Percentiles rank a stretch among this genome's conserved stretches.
Evolutionary conservation across 345 rosid genomes (phyloP).

Genomic region (Anacardium occidentale): DNA sequence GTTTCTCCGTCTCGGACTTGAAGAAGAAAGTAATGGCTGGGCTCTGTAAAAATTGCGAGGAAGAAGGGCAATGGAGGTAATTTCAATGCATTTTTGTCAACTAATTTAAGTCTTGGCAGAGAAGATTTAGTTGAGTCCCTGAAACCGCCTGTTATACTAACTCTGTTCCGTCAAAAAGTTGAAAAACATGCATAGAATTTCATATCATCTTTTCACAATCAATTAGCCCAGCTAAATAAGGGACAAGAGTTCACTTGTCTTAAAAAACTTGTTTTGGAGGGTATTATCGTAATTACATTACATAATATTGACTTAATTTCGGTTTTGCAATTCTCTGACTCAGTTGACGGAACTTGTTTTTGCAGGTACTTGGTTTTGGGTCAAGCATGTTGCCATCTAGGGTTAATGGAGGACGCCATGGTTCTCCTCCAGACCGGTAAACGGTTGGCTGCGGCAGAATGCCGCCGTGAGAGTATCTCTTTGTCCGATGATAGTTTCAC

Average conservation of each 20-base stretch:
- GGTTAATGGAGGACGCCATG: conserved; percentile 98
- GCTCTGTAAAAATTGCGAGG: conserved; percentile 66
- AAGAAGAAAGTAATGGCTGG: conserved; percentile 90
- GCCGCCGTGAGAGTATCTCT: conserved; percentile 81
- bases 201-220: neutral
- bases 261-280: neutral
- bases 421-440: conserved; percentile 87
- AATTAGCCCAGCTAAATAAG: neutral
- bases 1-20: conserved; percentile 86
- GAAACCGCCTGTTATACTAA: neutral
- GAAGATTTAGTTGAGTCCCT: neutral
- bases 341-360: neutral
- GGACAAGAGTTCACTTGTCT: neutral
- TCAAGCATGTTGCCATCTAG: conserved; percentile 89
- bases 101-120: neutral
- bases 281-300: neutral
- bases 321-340: neutral
- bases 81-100: neutral
- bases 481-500: conserved; percentile 93
- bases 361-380: conserved; percentile 76
- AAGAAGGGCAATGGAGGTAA: conserved; percentile 94
- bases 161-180: neutral
- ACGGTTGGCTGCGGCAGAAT: conserved; percentile 89
- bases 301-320: neutral
- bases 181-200: neutral